Evolutionary conservation across 2,329 filamentous ascomycete genomes (phyloP), one percentile per base, ranked within the genome.

Genomic region (Aspergillus quadricinctus): DNA sequence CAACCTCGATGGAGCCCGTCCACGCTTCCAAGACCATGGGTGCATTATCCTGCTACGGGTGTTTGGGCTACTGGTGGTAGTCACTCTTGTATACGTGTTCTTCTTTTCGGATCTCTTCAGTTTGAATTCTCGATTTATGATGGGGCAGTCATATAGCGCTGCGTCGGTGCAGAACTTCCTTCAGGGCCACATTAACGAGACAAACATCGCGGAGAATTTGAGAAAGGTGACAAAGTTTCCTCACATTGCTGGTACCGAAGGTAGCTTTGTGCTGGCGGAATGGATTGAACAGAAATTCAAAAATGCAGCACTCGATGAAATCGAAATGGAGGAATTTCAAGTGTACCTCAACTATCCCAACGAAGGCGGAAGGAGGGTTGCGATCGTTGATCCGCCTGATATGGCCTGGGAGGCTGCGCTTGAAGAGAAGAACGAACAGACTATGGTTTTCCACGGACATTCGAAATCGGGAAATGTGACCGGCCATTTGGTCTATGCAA

Each of bases 291-390:
- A 85, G 66, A 83, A 88, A 71, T 96, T 97, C 73, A 77, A 78
- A 62, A 81, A 81, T 51, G 86, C 87, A 48, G 83, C 84, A 3
- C 80, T 99, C 68, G 92, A 96, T 64, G 80, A 88, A 56, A 86
- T 96, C 27, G 77, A 80, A 50, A 81, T 91, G 66, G 88, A 96
- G 66, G 84, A 91, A 69, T 96, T 90, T 72, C 82, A 88, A 65
- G 92, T 95, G 17, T 97, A 97, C 70, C 78, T 97, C 67, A 97
- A 97, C 73, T 99, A 96, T 71, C 92, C 94, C 0, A 88, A 81
- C 61, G 77, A 82, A 28, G 87, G 84, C 58, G 94, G 93, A 11
- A 83, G 94, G 50, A 83, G 86, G 56, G 87, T 99, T 41, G 86
- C 92, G 59, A 89, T 99, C 51, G 78, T 96, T 59, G 86, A 88